Percentiles rank a stretch among this genome's conserved stretches.
These are phyloP conservation scores for Penicillium sclerotigenum DNA, from an alignment of 2,329 filamentous ascomycete genomes.

Conservation along the genomic window DNA sequence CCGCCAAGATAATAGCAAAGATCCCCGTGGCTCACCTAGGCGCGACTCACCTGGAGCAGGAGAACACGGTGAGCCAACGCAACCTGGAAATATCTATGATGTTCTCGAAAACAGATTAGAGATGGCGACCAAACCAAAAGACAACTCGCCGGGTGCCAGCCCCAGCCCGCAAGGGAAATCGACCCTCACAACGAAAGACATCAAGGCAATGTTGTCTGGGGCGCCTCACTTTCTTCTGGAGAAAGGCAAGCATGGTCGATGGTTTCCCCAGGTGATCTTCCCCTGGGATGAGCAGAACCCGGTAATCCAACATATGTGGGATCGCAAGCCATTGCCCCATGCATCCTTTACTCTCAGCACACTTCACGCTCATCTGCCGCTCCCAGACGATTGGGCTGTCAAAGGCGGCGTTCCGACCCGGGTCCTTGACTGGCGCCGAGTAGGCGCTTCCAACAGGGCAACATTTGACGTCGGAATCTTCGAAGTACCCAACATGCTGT, in stretches of 20 bases:
- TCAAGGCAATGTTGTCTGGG: conserved; percentile 43
- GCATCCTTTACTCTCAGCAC: conserved; percentile 43
- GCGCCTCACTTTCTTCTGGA: conserved; percentile 47
- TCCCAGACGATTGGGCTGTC: conserved; percentile 37
- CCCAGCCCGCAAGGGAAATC: not conserved
- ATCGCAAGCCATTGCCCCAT: conserved; percentile 41
- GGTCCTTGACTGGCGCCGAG: conserved; percentile 23
- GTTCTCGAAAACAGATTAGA: conserved; percentile 25
- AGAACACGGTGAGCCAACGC: conserved; percentile 23
- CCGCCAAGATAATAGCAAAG: not conserved
- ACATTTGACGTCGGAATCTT: conserved; percentile 46
- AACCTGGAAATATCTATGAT: conserved; percentile 29
- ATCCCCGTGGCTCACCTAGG: conserved; percentile 2
- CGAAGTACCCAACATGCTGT: conserved; percentile 51
- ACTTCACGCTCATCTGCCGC: conserved; percentile 45
- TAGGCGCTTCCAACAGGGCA: conserved; percentile 33
- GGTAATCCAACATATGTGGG: conserved; percentile 40
- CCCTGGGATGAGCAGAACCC: conserved; percentile 43
- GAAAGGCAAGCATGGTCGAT: conserved; percentile 39
- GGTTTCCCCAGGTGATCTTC: conserved; percentile 45
- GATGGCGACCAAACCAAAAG: not conserved
- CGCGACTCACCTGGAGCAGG: conserved; percentile 8
- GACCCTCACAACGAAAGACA: conserved; percentile 35
- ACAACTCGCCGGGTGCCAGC: not conserved
- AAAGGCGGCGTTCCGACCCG: conserved; percentile 29